phyloP scores from a whole-genome alignment of 768 basidiomycete species.

The Suillus subluteus region DNA sequence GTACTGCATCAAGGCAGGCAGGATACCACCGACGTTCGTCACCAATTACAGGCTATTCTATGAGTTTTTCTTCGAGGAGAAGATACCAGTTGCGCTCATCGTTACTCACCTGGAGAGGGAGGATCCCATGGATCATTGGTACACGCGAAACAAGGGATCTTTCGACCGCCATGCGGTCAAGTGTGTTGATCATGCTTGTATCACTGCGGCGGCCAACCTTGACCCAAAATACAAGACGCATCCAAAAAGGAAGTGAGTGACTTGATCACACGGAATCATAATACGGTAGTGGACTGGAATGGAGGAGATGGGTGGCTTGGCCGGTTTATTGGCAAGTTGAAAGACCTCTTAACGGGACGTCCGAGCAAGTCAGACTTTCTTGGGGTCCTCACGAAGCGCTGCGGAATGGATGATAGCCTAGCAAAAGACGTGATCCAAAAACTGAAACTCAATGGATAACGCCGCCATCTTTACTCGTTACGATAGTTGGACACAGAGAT shows the following conservation, averaged over 20 bases:
- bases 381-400: constrained; percentile 5
- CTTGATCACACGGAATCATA: not conserved
- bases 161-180: constrained; percentile 8
- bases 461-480: not conserved
- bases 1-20: constrained; percentile 34
- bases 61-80: constrained; percentile 40
- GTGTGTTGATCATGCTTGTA: constrained; percentile 9
- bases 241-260: not conserved
- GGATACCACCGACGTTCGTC: constrained; percentile 27
- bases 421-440: not conserved
- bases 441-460: not conserved
- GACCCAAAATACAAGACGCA: constrained; percentile 18
- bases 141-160: constrained; percentile 18
- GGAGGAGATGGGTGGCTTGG: constrained; percentile 1
- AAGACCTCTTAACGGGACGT: not conserved
- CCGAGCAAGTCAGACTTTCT: not conserved
- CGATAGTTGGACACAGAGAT: not conserved
- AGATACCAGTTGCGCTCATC: constrained; percentile 36
- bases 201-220: constrained; percentile 13
- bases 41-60: constrained; percentile 39
- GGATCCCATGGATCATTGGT: constrained; percentile 26
- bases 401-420: not conserved
- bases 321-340: constrained; percentile 3
- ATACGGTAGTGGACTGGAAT: constrained; percentile 1
- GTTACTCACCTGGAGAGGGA: constrained; percentile 36